Evolutionary conservation across 1,139 yeast species (phyloP), one percentile per base, ranked within the genome.

Genomic region (Yamadazyma sp.): DNA sequence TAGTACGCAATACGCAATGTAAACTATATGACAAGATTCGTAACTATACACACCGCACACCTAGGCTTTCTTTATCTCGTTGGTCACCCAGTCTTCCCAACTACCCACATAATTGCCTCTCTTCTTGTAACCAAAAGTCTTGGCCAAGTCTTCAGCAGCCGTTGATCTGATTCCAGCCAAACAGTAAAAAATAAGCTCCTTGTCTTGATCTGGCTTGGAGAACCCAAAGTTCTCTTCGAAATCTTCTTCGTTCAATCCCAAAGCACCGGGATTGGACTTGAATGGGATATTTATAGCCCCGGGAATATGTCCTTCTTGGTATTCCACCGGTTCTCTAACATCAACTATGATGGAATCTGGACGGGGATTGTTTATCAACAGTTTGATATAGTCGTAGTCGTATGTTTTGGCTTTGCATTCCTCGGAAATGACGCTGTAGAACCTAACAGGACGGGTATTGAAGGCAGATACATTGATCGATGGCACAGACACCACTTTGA

Each of bases 261-360:
- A 72, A 0, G 97, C 97, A n/a, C 96, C 96, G 0, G 97, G 97
- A 12, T 90, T 78, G 6, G 95, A 80, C 56, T 88, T 89, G 67
- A 82, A 84, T 14, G 98, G 98, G 42, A 92, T 76, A 58, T 92
- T 92, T 46, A 89, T 64, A 11, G 98, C 83, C 21, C 80, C 76
- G 21, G 97, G 97, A 52, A 92, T 85, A 57, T 73, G 76, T 26
- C 88, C 89, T 43, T 70, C 80, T 33, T 67, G 65, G 57, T 60
- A 86, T 64, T 92, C 98, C 36, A 71, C 72, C 3, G 97, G 96
- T 64, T 92, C 98, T 57, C 98, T 80, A 23, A 87, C 97, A 57
- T 92, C 98, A 16, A 90, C 80, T 32, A 90, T 63, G 31, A 86
- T 72, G 18, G 74, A 62, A 26, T 72, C 61, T 9, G 73, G 67